These are phyloP conservation scores for Hemileia vastatrix DNA, from an alignment of 1,284 basidiomycete genomes.

Conservation along the genomic window DNA sequence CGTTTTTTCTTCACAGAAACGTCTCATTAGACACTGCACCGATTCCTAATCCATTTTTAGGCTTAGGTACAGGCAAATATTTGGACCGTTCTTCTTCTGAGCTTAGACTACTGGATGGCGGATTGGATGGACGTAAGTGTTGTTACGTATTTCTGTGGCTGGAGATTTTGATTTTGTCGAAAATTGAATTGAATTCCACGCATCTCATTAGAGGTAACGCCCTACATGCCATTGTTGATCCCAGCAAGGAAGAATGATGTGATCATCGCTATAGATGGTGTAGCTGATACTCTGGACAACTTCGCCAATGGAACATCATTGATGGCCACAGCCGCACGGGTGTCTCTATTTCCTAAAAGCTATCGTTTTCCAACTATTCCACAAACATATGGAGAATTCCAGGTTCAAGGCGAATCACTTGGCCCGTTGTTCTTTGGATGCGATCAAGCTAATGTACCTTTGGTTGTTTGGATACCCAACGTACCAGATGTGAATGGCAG, in stretches of 20 bases:
- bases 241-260: slow-evolving; percentile 15
- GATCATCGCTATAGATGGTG: slow-evolving; percentile 12
- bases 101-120: slow-evolving; percentile 14
- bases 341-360: neutral
- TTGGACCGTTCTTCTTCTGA: slow-evolving; percentile 2
- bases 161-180: neutral
- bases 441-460: neutral
- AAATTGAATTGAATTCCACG: too few relatives aligned
- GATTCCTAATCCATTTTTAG: slow-evolving; percentile 19
- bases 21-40: slow-evolving; percentile 20
- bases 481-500: slow-evolving; percentile 8
- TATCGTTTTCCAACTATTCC: slow-evolving; percentile 7
- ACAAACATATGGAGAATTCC: neutral
- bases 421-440: slow-evolving; percentile 16
- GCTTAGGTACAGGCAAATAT: neutral
- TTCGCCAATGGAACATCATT: slow-evolving; percentile 12
- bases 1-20: too few relatives aligned
- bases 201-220: slow-evolving; percentile 7
- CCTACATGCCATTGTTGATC: slow-evolving; percentile 14
- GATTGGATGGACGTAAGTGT: slow-evolving; percentile 11
- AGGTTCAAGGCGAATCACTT: too few relatives aligned
- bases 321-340: slow-evolving; percentile 2
- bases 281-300: neutral
- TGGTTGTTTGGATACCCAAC: slow-evolving; percentile 20
- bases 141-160: neutral